These are phyloP conservation scores for Neurospora sp. DNA, from an alignment of 2,329 filamentous ascomycete genomes.

Conservation along the genomic window DNA sequence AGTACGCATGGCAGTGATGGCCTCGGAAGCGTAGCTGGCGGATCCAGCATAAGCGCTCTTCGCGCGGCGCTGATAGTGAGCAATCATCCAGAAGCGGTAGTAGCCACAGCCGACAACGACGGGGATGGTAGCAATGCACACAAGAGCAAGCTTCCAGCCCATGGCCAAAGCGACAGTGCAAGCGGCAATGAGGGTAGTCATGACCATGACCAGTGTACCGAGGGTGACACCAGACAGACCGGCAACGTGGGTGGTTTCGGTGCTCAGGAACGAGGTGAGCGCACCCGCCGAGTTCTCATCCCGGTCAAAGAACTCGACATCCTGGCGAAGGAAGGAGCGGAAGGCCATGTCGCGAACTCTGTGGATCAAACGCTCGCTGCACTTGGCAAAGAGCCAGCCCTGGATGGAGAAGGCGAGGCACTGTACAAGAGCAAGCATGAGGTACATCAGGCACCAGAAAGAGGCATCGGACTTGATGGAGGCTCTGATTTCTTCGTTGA, in stretches of 20 bases:
- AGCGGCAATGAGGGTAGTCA: constrained; percentile 68
- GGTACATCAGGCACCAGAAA: constrained; percentile 85
- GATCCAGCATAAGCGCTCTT: constrained; percentile 72
- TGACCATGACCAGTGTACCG: constrained; percentile 72
- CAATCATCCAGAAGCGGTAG: constrained; percentile 51
- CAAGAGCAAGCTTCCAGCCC: constrained; percentile 35
- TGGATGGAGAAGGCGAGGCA: constrained; percentile 59
- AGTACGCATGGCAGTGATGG: constrained; percentile 86
- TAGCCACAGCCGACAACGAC: constrained; percentile 30
- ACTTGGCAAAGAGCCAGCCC: constrained; percentile 68
- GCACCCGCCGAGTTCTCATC: constrained; percentile 85
- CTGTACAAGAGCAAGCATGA: constrained; percentile 69
- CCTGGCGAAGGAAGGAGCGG: constrained; percentile 79
- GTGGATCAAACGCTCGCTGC: constrained; percentile 78
- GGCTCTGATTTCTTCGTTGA: constrained; percentile 34
- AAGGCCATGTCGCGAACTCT: constrained; percentile 77
- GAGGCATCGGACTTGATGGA: constrained; percentile 60
- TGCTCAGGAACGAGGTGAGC: constrained; percentile 79
- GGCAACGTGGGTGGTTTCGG: constrained; percentile 79
- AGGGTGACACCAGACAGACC: constrained; percentile 82
- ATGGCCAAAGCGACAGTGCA: constrained; percentile 38
- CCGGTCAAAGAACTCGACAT: constrained; percentile 82
- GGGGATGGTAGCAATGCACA: constrained; percentile 30
- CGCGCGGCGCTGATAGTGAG: constrained; percentile 66
- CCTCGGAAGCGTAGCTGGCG: constrained; percentile 84